These are phyloP conservation scores for Corynascus novoguineensis DNA, from an alignment of 495 filamentous ascomycete species.

Conservation along the genomic window DNA sequence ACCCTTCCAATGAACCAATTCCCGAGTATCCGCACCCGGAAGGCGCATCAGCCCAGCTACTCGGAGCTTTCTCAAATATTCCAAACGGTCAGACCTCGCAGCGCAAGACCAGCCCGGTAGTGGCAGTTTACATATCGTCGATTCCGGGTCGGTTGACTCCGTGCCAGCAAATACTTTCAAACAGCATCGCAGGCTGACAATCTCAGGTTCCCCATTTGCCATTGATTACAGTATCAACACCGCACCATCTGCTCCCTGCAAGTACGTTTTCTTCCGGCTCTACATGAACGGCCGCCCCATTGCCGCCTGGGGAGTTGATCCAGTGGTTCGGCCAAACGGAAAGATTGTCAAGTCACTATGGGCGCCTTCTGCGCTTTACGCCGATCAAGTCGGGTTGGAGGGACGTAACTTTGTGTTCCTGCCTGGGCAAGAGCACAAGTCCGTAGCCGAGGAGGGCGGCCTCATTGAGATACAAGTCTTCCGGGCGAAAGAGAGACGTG, in stretches of 20 bases:
- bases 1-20: slow-evolving; percentile 28
- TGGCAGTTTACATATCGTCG: slow-evolving; percentile 49
- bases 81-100: slow-evolving; percentile 11
- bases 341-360: slow-evolving; percentile 41
- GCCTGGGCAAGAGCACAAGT: slow-evolving; percentile 29
- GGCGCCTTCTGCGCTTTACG: slow-evolving; percentile 29
- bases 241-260: slow-evolving; percentile 25
- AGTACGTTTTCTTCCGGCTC: slow-evolving; percentile 46
- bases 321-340: slow-evolving; percentile 24
- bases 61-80: slow-evolving; percentile 13
- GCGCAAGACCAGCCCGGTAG: slow-evolving; percentile 34
- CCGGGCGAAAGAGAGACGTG: slow-evolving; percentile 37
- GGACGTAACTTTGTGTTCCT: slow-evolving; percentile 40
- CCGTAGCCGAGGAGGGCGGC: slow-evolving; percentile 46
- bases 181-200: not conserved
- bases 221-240: slow-evolving; percentile 38
- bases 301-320: slow-evolving; percentile 44
- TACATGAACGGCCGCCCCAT: slow-evolving; percentile 45
- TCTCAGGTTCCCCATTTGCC: slow-evolving; percentile 41
- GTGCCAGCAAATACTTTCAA: too few relatives aligned
- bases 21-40: slow-evolving; percentile 51
- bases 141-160: slow-evolving; percentile 35
- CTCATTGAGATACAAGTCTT: slow-evolving; percentile 48
- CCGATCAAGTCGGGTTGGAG: slow-evolving; percentile 33
- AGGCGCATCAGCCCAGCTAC: slow-evolving; percentile 35